Percentiles rank a stretch among this genome's conserved stretches.
Evolutionary conservation across 2,329 filamentous ascomycete genomes (phyloP).

Genomic region (Arachnomyces sp.): DNA sequence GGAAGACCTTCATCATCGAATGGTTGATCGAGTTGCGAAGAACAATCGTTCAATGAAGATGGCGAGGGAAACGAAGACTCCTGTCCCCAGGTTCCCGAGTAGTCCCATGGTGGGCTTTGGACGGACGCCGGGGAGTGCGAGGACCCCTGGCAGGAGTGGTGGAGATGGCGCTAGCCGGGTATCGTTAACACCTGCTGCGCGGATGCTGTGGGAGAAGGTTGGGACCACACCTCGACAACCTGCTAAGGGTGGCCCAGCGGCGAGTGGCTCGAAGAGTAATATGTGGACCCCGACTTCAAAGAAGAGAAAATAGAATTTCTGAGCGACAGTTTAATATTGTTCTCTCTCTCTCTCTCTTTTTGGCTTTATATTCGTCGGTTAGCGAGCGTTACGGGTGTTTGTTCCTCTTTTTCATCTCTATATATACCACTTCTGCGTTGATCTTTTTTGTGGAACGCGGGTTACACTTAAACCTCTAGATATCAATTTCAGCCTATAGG

Average conservation of each 20-base stretch:
- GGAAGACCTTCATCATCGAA: slow-evolving; percentile 74
- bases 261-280: slow-evolving; percentile 21
- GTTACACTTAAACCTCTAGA: too few relatives aligned
- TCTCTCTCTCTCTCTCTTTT: too few relatives aligned
- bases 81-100: slow-evolving; percentile 33
- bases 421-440: not conserved
- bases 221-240: slow-evolving; percentile 26
- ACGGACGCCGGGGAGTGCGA: slow-evolving; percentile 15
- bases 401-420: too few relatives aligned
- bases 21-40: slow-evolving; percentile 74
- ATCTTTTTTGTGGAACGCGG: not conserved
- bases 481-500: too few relatives aligned
- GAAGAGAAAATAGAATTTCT: slow-evolving; percentile 14
- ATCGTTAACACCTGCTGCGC: slow-evolving; percentile 38
- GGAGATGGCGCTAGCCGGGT: slow-evolving; percentile 15
- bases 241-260: slow-evolving; percentile 7
- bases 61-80: slow-evolving; percentile 52
- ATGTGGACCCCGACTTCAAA: slow-evolving; percentile 34
- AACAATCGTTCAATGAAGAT: slow-evolving; percentile 58
- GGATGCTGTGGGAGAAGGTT: slow-evolving; percentile 34
- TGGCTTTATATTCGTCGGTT: too few relatives aligned
- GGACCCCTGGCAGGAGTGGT: slow-evolving; percentile 13
- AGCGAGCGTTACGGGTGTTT: too few relatives aligned
- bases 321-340: too few relatives aligned
- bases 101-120: slow-evolving; percentile 32